Percentiles rank a stretch among this genome's conserved stretches.
phyloP scores from a whole-genome alignment of 441 rosid genomes.

The Monsonia emarginata region DNA sequence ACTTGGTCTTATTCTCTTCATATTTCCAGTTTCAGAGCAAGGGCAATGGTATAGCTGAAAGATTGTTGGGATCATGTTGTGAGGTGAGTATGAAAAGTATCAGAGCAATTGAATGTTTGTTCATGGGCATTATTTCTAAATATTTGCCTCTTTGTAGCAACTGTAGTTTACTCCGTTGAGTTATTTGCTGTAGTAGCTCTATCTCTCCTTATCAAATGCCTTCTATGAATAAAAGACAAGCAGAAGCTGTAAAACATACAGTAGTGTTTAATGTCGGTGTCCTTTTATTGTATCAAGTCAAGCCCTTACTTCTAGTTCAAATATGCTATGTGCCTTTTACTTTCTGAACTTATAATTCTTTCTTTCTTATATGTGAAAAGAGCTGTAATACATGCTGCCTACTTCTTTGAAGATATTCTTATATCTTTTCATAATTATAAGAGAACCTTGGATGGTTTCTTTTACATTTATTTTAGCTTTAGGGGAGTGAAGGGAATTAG shows the following conservation, averaged over 20 bases:
- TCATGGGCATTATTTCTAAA: not conserved
- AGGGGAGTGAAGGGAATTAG: not conserved
- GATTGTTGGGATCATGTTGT: constrained; percentile 63
- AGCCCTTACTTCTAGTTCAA: not conserved
- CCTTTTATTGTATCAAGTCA: not conserved
- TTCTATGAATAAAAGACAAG: not conserved
- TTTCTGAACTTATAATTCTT: not conserved
- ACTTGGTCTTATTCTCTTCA: constrained; percentile 18
- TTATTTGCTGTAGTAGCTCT: not conserved
- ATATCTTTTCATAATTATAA: not conserved
- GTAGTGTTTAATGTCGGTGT: not conserved
- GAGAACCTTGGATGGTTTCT: not conserved
- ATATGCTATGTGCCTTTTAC: not conserved
- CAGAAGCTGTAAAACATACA: not conserved
- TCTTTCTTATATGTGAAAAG: not conserved
- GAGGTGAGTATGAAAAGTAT: constrained; percentile 46
- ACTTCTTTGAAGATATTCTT: not conserved
- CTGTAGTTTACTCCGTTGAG: no score
- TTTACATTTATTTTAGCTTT: not conserved
- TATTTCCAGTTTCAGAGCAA: constrained; percentile 43
- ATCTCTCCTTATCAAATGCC: not conserved
- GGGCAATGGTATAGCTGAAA: constrained; percentile 55
- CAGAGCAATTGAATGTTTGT: not conserved
- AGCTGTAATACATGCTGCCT: not conserved
- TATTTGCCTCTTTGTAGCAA: not conserved